Evolutionary conservation across 345 rosid genomes (phyloP).

Genomic region (Balakata baccata): DNA sequence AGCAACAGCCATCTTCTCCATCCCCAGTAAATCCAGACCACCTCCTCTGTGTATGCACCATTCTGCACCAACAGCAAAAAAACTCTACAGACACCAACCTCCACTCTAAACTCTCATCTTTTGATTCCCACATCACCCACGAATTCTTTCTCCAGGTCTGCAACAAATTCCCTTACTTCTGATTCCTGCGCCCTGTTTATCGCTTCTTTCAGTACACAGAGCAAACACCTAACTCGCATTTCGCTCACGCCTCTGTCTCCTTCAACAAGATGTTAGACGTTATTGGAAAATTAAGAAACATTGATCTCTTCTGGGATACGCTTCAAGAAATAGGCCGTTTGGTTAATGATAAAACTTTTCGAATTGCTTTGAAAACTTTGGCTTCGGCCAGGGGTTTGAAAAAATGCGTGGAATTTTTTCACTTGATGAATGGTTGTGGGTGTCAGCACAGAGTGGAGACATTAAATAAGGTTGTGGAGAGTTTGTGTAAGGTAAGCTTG

Average conservation of each 20-base stretch:
- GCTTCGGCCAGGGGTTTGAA: constrained; percentile 69
- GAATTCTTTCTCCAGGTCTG: constrained; percentile 89
- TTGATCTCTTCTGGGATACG: constrained; percentile 66
- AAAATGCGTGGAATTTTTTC: constrained; percentile 61
- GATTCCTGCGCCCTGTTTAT: constrained; percentile 85
- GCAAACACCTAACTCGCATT: constrained; percentile 26
- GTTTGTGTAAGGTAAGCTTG: constrained; percentile 50
- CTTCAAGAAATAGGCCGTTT: constrained; percentile 50
- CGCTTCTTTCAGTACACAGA: constrained; percentile 64
- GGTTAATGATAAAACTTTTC: constrained; percentile 68
- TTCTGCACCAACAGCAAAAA: constrained; percentile 74
- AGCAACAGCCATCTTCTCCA: constrained; percentile 5
- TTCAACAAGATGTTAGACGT: constrained; percentile 66
- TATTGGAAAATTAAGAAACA: constrained; percentile 60
- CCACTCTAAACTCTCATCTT: constrained; percentile 53
- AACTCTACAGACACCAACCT: constrained; percentile 62
- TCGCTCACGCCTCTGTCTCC: constrained; percentile 49
- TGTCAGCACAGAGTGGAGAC: constrained; percentile 43
- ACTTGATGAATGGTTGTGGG: constrained; percentile 63
- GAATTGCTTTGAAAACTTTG: constrained; percentile 51
- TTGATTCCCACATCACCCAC: constrained; percentile 37
- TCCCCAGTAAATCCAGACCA: constrained; percentile 46
- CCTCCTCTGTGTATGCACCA: constrained; percentile 69
- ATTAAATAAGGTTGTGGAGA: constrained; percentile 52
- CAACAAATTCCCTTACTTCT: constrained; percentile 71